A percentile compares a stretch with the other conserved stretches of the same genome.
Evolutionary conservation across 108 stramenopile species (phyloP).

Genomic region (Pseudonitzschia multistriata): DNA sequence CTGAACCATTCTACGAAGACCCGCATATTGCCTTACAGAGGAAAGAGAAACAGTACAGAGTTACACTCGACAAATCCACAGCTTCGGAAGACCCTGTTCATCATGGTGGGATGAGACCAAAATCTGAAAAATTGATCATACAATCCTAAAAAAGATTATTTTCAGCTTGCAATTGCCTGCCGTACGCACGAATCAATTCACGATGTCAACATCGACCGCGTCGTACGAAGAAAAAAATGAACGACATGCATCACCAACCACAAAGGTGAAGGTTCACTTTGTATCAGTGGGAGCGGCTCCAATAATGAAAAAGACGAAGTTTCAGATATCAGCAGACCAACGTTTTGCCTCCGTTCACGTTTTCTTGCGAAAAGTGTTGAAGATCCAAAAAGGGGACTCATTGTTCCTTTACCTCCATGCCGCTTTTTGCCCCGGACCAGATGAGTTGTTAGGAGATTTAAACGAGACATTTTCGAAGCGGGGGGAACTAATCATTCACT

Average conservation of each 20-base stretch:
- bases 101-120: too few species aligned
- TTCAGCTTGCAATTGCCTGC: too few species aligned
- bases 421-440: conserved; percentile 80
- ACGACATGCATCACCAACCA: background rate
- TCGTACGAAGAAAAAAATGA: background rate
- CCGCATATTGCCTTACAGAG: too few species aligned
- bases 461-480: conserved; percentile 70
- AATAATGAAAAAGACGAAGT: conserved; percentile 85
- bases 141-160: too few species aligned
- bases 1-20: too few species aligned
- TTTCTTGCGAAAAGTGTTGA: conserved; percentile 76
- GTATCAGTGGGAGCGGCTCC: conserved; percentile 84
- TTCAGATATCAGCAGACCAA: conserved; percentile 63
- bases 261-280: conserved; percentile 84
- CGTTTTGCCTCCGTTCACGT: conserved; percentile 61
- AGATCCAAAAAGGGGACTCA: conserved; percentile 40
- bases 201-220: background rate
- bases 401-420: conserved; percentile 75
- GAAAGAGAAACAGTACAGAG: too few species aligned
- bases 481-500: conserved; percentile 83
- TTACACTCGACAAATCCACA: too few species aligned
- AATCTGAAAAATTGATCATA: too few species aligned
- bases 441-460: conserved; percentile 70
- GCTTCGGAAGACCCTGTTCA: too few species aligned
- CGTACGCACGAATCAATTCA: too few species aligned